phyloP scores from a whole-genome alignment of 805 yeast genomes.

The Diddensiella santjacobensis region DNA sequence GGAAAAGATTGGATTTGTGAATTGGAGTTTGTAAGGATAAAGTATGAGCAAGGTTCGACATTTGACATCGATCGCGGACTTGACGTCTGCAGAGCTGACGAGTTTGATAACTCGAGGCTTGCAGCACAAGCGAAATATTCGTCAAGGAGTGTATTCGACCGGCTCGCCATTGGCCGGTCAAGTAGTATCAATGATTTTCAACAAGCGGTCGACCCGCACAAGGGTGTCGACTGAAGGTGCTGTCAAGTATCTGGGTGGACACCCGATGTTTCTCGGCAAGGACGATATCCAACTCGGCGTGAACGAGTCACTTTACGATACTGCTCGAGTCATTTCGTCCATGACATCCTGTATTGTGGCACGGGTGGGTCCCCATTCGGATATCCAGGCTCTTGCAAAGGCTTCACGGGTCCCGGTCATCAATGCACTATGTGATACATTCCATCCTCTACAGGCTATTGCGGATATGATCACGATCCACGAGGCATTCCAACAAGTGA shows the following conservation, averaged over 20 bases:
- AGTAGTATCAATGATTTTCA: conserved; percentile 76
- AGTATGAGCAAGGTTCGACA: conserved; percentile 47
- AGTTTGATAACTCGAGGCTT: conserved; percentile 71
- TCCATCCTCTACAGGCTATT: conserved; percentile 93
- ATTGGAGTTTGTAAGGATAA: background rate
- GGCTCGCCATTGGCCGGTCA: conserved; percentile 67
- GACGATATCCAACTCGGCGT: conserved; percentile 97
- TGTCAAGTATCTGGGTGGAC: conserved; percentile 86
- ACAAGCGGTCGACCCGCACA: conserved; percentile 93
- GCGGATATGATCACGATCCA: conserved; percentile 84
- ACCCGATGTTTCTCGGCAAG: conserved; percentile 93
- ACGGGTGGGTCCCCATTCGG: conserved; percentile 83
- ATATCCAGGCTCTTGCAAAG: conserved; percentile 70
- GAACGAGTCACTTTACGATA: conserved; percentile 85
- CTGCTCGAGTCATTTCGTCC: conserved; percentile 83
- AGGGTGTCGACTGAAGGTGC: conserved; percentile 95
- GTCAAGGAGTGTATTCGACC: conserved; percentile 43
- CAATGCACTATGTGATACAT: conserved; percentile 87
- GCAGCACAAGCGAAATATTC: conserved; percentile 59
- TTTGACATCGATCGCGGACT: conserved; percentile 75
- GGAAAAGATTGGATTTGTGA: too few relatives aligned
- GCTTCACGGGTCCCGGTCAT: conserved; percentile 88
- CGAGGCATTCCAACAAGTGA: conserved; percentile 57
- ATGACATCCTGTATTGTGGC: conserved; percentile 98
- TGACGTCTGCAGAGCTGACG: conserved; percentile 66